Evolutionary conservation across 1,284 basidiomycete species (phyloP), one percentile per base, ranked within the genome.

Genomic region (Leucoagaricus sp.): DNA sequence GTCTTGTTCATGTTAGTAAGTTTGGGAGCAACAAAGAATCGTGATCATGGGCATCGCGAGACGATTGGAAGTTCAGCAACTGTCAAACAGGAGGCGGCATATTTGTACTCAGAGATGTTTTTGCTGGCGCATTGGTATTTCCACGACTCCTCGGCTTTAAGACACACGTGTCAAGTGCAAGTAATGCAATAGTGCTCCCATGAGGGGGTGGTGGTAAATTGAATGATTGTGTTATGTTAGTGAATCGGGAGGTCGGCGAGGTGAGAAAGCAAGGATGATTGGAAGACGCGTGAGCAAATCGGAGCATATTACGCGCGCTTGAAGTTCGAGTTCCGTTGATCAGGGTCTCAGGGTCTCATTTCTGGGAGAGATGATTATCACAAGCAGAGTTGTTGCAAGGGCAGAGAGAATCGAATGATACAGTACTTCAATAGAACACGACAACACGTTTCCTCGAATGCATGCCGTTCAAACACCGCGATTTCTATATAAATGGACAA

Each of bases 401-500:
- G 41, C 17, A 42, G 12, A 19, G 12, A 23, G 17, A 42, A 45
- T n/a, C n/a, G n/a, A n/a, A n/a, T n/a, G n/a, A n/a, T n/a, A n/a
- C n/a, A n/a, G n/a, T n/a, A n/a, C n/a, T n/a, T n/a, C n/a, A n/a
- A n/a, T n/a, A n/a, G n/a, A n/a, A n/a, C n/a, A n/a, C n/a, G n/a
- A n/a, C n/a, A n/a, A n/a, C n/a, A n/a, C n/a, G n/a, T n/a, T n/a
- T n/a, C n/a, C n/a, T n/a, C n/a, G n/a, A n/a, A n/a, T 33, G 31
- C 31, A 13, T 33, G 31, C 49, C 49, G 49, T 50, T 50, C 23
- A 50, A 50, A 50, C 49, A n/a, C 49, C 49, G 49, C 49, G 36
- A 19, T 36, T n/a, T 23, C 41, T 41, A 41, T 38, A 41, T 29
- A 41, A 41, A 28, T 8, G 4, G 36, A n/a, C 10, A 41, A 38